Percentiles rank a stretch among this genome's conserved stretches.
These are phyloP conservation scores for Lagenidium giganteum DNA, from an alignment of 352 stramenopile species.

Conservation along the genomic window DNA sequence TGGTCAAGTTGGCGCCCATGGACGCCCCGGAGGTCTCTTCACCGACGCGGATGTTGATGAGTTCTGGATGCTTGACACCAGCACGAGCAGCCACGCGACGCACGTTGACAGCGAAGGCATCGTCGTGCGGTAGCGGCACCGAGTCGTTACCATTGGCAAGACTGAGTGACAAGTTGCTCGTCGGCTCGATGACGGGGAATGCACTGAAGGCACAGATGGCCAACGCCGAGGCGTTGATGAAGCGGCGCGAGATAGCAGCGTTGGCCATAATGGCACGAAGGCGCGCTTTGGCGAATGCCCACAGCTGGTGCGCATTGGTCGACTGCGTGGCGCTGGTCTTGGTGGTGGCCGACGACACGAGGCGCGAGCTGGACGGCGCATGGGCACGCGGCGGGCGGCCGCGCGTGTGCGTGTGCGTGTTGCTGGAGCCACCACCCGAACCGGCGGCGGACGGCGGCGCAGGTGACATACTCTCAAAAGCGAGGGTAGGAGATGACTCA, in stretches of 20 bases:
- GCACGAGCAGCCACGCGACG: slow-evolving; percentile 36
- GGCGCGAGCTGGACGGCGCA: too few relatives aligned
- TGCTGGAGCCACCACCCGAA: slow-evolving; percentile 23
- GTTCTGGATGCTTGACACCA: slow-evolving; percentile 43
- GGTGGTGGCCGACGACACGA: not conserved
- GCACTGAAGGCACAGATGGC: slow-evolving; percentile 15
- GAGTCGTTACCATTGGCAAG: slow-evolving; percentile 35
- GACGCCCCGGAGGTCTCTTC: slow-evolving; percentile 41
- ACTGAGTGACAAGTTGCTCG: slow-evolving; percentile 32
- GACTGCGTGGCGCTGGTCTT: slow-evolving; percentile 9
- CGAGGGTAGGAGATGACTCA: too few relatives aligned
- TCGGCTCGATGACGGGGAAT: slow-evolving; percentile 42
- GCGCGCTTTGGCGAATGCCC: too few relatives aligned
- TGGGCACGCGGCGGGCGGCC: too few relatives aligned
- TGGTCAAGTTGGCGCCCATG: slow-evolving; percentile 41
- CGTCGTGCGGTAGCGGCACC: slow-evolving; percentile 31
- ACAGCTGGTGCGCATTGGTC: slow-evolving; percentile 10
- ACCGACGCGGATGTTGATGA: slow-evolving; percentile 40
- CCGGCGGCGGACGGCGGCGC: not conserved
- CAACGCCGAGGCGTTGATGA: slow-evolving; percentile 10
- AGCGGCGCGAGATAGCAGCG: slow-evolving; percentile 8
- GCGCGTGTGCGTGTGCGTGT: too few relatives aligned
- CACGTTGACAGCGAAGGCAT: slow-evolving; percentile 48
- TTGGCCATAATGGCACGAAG: slow-evolving; percentile 7
- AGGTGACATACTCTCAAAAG: too few relatives aligned